Evolutionary conservation across 345 rosid species (phyloP), one percentile per base, ranked within the genome.

Genomic region (Alliaria petiolata): DNA sequence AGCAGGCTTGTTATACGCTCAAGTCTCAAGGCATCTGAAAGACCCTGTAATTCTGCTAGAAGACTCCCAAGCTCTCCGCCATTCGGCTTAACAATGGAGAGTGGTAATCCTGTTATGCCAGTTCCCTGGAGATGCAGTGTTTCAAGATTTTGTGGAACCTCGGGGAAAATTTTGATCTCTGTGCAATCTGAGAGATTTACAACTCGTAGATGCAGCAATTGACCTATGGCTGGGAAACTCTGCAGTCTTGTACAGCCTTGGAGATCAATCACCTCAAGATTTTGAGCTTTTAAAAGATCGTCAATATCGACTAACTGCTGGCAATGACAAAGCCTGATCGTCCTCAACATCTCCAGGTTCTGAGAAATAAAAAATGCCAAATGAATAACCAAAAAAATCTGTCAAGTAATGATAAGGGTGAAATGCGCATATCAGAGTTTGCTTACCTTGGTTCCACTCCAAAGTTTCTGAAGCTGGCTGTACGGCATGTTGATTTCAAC

Each of bases 391-490:
- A 0, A 13, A 26, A 25, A 16, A 8, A 7, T 12, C 3, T 3
- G 2, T 5, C 9, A 46, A n/a, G 1, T 43, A 30, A 11, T 11
- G 35, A 19, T 0, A 40, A 13, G 4, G 16, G 13, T 14, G 36
- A 19, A 14, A 1, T 4, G 4, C 1, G 4, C 15, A 54, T 12
- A 26, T 0, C 15, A 39, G 14, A 53, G 30, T 20, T 26, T 62
- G 22, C 49, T n/a, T 16, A 81, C 81, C 55, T 11, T 58, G 4
- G 22, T 30, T 28, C 65, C 72, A 11, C 2, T n/a, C 84, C 81
- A 74, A 5, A 78, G 77, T 28, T 44, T 52, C 30, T 44, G 1
- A 42, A 78, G 31, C 7, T 15, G 7, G 20, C 84, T 71, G 15
- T 8, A 4, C 7, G 34, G 5, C 28, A 78, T 3, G 30, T 42